Percentiles rank a stretch among this genome's conserved stretches.
Evolutionary conservation across 2,329 filamentous ascomycete species (phyloP).

Genomic region (Aspergillus eucalypticola): DNA sequence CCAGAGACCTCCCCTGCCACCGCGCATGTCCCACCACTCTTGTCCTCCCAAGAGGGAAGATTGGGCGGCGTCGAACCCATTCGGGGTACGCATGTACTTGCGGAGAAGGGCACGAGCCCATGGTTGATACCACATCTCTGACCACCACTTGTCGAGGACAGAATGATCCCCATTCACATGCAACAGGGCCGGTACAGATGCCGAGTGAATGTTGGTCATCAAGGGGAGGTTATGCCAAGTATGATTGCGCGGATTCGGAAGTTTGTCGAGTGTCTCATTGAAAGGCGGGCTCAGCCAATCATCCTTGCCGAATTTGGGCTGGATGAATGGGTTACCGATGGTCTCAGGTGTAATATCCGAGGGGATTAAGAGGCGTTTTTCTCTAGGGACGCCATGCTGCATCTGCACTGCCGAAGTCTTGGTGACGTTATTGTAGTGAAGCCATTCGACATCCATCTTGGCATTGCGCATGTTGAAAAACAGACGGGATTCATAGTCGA

Average conservation of each 20-base stretch:
- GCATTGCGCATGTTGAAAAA: constrained; percentile 50
- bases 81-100: constrained; percentile 49
- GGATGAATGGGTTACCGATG: constrained; percentile 36
- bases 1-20: constrained; percentile 57
- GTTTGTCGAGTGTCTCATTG: constrained; percentile 44
- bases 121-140: constrained; percentile 51
- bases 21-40: constrained; percentile 51
- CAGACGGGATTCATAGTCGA: constrained; percentile 54
- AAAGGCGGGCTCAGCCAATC: constrained; percentile 33
- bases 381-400: constrained; percentile 38
- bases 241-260: constrained; percentile 42
- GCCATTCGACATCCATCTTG: constrained; percentile 43
- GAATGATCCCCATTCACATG: constrained; percentile 42
- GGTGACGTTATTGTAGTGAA: constrained; percentile 41
- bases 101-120: constrained; percentile 53
- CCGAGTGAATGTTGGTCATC: constrained; percentile 51
- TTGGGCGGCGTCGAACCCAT: constrained; percentile 45
- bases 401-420: constrained; percentile 39
- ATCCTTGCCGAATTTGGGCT: constrained; percentile 29
- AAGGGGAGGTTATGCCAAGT: constrained; percentile 48
- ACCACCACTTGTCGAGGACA: constrained; percentile 42
- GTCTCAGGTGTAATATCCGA: constrained; percentile 35
- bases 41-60: constrained; percentile 49
- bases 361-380: constrained; percentile 42
- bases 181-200: constrained; percentile 48